A percentile compares a stretch with the other conserved stretches of the same genome.
These are phyloP conservation scores for Trebouxia sp. DNA, from an alignment of 139 green algal species.

Conservation along the genomic window DNA sequence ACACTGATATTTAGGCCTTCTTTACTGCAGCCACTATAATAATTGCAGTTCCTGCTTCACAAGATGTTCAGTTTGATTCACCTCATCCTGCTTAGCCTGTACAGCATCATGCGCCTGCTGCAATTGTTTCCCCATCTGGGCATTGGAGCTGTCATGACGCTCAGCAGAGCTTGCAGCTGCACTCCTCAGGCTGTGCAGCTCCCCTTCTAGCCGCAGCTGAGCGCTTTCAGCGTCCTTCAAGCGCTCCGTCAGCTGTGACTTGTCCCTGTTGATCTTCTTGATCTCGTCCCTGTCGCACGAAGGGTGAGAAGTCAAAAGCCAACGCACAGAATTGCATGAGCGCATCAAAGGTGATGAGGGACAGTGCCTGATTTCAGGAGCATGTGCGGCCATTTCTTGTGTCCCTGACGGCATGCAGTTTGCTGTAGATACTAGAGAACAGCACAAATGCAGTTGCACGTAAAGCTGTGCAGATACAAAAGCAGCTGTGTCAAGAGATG, in stretches of 20 bases:
- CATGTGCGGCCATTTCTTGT: too few species aligned
- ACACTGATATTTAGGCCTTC: neutral
- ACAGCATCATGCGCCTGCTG: constrained; percentile 20
- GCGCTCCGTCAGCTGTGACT: constrained; percentile 46
- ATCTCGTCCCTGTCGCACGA: constrained; percentile 26
- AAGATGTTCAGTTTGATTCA: neutral
- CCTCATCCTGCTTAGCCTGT: constrained; percentile 4
- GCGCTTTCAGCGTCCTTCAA: constrained; percentile 48
- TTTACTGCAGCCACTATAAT: neutral
- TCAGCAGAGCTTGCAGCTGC: neutral
- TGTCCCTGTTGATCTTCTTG: constrained; percentile 53
- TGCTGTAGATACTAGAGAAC: too few species aligned
- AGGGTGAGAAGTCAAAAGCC: too few species aligned
- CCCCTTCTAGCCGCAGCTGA: constrained; percentile 39
- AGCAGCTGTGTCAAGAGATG: too few species aligned
- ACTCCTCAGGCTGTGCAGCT: neutral
- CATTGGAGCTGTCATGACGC: constrained; percentile 23
- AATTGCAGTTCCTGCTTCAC: neutral
- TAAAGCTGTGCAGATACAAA: too few species aligned
- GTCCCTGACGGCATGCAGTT: too few species aligned
- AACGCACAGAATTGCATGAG: too few species aligned
- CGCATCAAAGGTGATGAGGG: too few species aligned
- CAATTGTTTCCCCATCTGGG: constrained; percentile 43
- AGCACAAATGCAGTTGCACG: too few species aligned
- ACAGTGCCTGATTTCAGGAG: too few species aligned